phyloP scores from a whole-genome alignment of 352 stramenopile species.

The Blastocystis sp. region DNA sequence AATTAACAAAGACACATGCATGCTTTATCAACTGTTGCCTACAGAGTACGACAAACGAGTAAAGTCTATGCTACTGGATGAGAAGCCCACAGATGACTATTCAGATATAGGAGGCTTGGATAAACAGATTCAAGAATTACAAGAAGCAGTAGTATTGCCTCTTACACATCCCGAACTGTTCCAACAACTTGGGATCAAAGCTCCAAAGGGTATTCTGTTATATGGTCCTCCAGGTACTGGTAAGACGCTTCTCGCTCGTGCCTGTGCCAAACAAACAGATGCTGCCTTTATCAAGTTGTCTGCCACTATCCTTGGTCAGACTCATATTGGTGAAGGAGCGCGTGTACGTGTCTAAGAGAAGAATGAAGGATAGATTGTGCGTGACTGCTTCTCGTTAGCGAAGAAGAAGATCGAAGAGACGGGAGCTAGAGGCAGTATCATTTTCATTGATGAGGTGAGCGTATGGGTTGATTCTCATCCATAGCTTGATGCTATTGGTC shows the following conservation, averaged over 20 bases:
- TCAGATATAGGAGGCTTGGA: conserved; percentile 90
- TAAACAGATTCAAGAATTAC: conserved; percentile 97
- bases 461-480: neutral
- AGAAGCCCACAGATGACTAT: conserved; percentile 78
- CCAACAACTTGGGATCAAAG: conserved; percentile 89
- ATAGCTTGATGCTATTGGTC: conserved; percentile 92
- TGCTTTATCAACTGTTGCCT: conserved; percentile 96
- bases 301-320: conserved; percentile 92
- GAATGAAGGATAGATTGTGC: conserved; percentile 80
- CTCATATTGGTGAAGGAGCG: conserved; percentile 97
- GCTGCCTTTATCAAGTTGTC: conserved; percentile 97
- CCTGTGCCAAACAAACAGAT: conserved; percentile 95
- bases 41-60: conserved; percentile 95
- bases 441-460: conserved; percentile 95
- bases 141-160: conserved; percentile 93
- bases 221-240: conserved; percentile 92
- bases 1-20: conserved; percentile 98
- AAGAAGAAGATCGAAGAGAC: conserved; percentile 88
- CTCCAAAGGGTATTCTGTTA: conserved; percentile 91
- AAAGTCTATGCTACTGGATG: conserved; percentile 92
- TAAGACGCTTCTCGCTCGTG: conserved; percentile 94
- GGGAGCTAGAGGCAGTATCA: conserved; percentile 86
- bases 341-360: conserved; percentile 73
- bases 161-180: conserved; percentile 98
- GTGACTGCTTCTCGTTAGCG: conserved; percentile 92